These are phyloP conservation scores for Lactarius akahatsu DNA, from an alignment of 768 basidiomycete species.

Conservation along the genomic window DNA sequence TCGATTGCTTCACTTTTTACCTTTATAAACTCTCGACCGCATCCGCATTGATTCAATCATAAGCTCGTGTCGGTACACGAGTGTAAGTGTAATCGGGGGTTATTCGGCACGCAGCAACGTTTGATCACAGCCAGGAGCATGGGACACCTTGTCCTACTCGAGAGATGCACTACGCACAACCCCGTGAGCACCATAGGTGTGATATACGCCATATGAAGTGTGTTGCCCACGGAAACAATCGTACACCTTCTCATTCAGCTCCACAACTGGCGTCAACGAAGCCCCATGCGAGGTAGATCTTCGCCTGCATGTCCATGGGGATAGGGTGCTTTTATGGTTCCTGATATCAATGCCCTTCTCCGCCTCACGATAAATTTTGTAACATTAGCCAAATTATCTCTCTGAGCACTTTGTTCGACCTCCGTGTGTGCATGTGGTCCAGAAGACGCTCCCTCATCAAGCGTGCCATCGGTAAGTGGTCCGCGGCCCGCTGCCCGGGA, in stretches of 20 bases:
- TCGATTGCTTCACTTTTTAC: conserved; percentile 17
- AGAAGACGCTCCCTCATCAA: conserved; percentile 1
- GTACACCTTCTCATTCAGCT: conserved; percentile 13
- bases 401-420: conserved; percentile 7
- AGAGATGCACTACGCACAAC: conserved; percentile 4
- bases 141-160: conserved; percentile 17
- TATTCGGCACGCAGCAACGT: conserved; percentile 19
- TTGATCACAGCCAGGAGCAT: conserved; percentile 14
- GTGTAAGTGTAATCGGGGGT: conserved; percentile 3
- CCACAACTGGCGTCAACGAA: conserved; percentile 11
- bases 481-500: conserved; percentile 17
- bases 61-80: conserved; percentile 11
- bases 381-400: conserved; percentile 9
- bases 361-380: conserved; percentile 13
- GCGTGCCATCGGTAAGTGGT: neutral
- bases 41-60: neutral
- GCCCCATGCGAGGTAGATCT: conserved; percentile 19
- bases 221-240: conserved; percentile 6
- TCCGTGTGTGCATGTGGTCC: neutral
- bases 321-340: conserved; percentile 14
- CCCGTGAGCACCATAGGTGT: neutral
- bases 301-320: conserved; percentile 18
- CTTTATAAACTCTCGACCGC: conserved; percentile 11
- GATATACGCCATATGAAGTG: conserved; percentile 13
- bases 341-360: conserved; percentile 8